Base-by-base conservation (phyloP, 164 flowering plant species). In the Chimonanthus salicifolius region DNA sequence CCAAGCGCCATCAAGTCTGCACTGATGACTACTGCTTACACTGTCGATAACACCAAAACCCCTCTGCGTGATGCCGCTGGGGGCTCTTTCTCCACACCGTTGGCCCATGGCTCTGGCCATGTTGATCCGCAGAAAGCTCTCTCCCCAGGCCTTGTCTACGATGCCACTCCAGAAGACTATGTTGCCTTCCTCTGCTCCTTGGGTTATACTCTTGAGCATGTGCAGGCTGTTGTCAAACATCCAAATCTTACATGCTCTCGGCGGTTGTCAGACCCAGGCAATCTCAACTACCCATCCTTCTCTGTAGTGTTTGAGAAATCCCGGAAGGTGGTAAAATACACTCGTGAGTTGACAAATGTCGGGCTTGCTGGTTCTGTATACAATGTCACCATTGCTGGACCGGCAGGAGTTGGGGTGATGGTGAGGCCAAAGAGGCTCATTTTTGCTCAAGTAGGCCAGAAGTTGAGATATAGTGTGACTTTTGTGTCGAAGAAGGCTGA, bases 1-100 rank as follows among this genome's bases (percentile, higher is more conserved):
- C 91, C 98, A 8, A 89, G 94, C 62, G 94, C 94, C 0, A 91
- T 94, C 76, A 92, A 90, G 72, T 92, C 97, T 0, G 98, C 98
- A 0, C 87, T 94, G 49, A 92, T 94, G 92, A 94, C 98, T 54
- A 89, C 98, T 0, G 90, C 98, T 65, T 92, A 89, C 76, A 82
- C 77, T 13, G 77, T 10, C 4, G 98, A 94, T 82, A 94, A 90
- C 88, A 84, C 88, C 49, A 79, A 77, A 47, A 80, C 86, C 44
- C 88, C 94, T 7, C 86, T 94, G 71, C 79, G 81, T 0, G 97
- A 92, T 63, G 91, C 94, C 0, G 81, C 88, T 0, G 84, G 62
- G 7, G 87, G 87, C 3, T 45, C 74, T 0, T 7, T 81, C 10
- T 87, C 98, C 16, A 85, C 66, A 62, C 94, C 98, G 11, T 89